phyloP scores from a whole-genome alignment of 108 stramenopile species.

The Craspedostauros australis region DNA sequence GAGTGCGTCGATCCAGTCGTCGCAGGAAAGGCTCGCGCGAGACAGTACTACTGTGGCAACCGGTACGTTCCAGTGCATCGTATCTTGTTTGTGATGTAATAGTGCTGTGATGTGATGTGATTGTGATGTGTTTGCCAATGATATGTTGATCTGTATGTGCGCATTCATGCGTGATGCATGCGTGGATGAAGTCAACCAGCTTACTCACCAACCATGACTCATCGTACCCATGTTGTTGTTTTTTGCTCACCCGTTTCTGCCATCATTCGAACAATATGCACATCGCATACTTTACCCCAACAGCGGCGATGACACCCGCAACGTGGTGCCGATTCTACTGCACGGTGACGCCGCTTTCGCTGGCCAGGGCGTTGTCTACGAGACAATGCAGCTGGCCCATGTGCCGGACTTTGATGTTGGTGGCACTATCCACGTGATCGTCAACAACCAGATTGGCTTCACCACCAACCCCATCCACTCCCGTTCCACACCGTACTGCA shows the following conservation, averaged over 20 bases:
- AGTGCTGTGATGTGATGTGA: no score
- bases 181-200: no score
- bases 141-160: no score
- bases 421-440: constrained; percentile 99
- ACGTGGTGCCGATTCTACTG: constrained; percentile 92
- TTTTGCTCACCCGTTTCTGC: constrained; percentile 10
- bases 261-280: neutral
- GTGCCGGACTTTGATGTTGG: constrained; percentile 91
- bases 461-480: constrained; percentile 95
- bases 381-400: constrained; percentile 94
- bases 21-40: constrained; percentile 94
- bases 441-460: constrained; percentile 99
- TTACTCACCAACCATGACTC: no score
- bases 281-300: no score
- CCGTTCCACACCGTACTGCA: constrained; percentile 93
- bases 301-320: constrained; percentile 67
- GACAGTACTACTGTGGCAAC: constrained; percentile 96
- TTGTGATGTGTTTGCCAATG: no score
- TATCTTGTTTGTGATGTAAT: no score
- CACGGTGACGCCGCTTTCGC: constrained; percentile 99
- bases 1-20: constrained; percentile 98
- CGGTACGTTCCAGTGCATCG: no score
- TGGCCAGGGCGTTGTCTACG: constrained; percentile 98
- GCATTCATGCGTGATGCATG: no score
- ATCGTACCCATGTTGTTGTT: no score